phyloP scores from a whole-genome alignment of 179 eudicot genomes.

The Silene coronaria region DNA sequence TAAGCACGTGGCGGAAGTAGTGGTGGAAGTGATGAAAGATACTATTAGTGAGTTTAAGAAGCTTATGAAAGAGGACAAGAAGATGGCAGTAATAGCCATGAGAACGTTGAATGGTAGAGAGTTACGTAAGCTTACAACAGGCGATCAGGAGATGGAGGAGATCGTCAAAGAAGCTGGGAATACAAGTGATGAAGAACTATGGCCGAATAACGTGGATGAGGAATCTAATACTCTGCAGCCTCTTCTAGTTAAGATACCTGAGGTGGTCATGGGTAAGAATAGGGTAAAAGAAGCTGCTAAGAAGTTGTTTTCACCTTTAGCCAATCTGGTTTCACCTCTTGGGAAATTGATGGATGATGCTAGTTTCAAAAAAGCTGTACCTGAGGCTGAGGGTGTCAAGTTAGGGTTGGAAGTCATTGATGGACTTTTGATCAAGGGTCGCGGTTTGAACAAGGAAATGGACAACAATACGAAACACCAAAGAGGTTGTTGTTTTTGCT shows the following conservation, averaged over 20 bases:
- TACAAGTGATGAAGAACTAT: slow-evolving; percentile 4
- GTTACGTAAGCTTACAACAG: neutral
- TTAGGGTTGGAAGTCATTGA: slow-evolving; percentile 8
- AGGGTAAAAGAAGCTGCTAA: neutral
- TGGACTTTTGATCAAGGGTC: neutral
- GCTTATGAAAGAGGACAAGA: slow-evolving; percentile 6
- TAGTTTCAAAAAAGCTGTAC: slow-evolving; percentile 6
- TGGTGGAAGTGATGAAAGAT: slow-evolving; percentile 10
- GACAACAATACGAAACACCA: neutral
- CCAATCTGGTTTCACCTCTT: neutral
- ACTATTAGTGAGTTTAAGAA: slow-evolving; percentile 2
- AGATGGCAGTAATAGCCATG: neutral
- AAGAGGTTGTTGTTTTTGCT: neutral
- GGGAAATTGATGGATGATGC: slow-evolving; percentile 12
- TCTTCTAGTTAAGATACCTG: neutral
- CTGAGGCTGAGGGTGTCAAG: slow-evolving; percentile 4
- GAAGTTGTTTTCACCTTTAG: neutral
- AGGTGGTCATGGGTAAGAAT: neutral
- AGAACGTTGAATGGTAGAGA: neutral
- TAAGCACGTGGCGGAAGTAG: neutral
- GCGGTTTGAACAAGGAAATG: neutral
- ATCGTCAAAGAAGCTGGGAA: slow-evolving; percentile 7
- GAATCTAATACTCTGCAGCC: neutral
- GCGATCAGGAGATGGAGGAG: slow-evolving; percentile 11
- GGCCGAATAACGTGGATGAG: neutral